Evolutionary conservation across 2,329 filamentous ascomycete genomes (phyloP).

Genomic region (Aspergillus neotritici): DNA sequence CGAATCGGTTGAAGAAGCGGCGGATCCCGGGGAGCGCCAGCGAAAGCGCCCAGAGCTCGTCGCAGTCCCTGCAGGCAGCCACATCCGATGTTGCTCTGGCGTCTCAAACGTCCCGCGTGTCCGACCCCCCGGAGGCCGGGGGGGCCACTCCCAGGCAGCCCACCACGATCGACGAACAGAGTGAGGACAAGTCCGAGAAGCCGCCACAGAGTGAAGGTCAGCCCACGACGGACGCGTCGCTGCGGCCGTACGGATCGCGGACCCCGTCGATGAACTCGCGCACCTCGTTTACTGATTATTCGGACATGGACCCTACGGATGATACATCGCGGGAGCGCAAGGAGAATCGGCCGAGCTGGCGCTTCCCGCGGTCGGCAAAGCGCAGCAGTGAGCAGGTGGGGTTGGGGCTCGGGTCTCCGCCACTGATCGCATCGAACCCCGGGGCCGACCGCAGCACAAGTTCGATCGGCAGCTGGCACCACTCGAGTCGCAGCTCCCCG

Average conservation of each 20-base stretch:
- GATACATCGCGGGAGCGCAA: slow-evolving; percentile 56
- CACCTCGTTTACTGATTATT: slow-evolving; percentile 68
- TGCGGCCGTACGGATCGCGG: slow-evolving; percentile 67
- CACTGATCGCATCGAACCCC: slow-evolving; percentile 56
- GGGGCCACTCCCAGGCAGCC: slow-evolving; percentile 31
- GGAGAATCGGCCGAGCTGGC: slow-evolving; percentile 66
- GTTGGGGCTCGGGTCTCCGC: slow-evolving; percentile 40
- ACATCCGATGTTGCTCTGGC: slow-evolving; percentile 39
- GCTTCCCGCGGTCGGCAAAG: slow-evolving; percentile 55
- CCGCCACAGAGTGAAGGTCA: slow-evolving; percentile 35
- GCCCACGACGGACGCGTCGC: slow-evolving; percentile 44
- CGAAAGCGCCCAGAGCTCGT: slow-evolving; percentile 86
- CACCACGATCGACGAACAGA: slow-evolving; percentile 25
- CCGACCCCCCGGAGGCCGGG: slow-evolving; percentile 28
- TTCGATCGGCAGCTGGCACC: slow-evolving; percentile 58
- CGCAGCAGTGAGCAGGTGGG: slow-evolving; percentile 52
- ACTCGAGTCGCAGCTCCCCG: slow-evolving; percentile 42
- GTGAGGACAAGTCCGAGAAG: slow-evolving; percentile 20
- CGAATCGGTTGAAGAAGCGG: slow-evolving; percentile 91
- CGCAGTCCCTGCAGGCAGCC: slow-evolving; percentile 60
- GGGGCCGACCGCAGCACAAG: slow-evolving; percentile 62
- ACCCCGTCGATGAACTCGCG: slow-evolving; percentile 70
- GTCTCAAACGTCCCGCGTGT: slow-evolving; percentile 19
- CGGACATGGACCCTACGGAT: slow-evolving; percentile 69
- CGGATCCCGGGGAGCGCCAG: slow-evolving; percentile 68